Conservation (phyloP, 495 filamentous ascomycete species). For the Entonaema liquescens region DNA sequence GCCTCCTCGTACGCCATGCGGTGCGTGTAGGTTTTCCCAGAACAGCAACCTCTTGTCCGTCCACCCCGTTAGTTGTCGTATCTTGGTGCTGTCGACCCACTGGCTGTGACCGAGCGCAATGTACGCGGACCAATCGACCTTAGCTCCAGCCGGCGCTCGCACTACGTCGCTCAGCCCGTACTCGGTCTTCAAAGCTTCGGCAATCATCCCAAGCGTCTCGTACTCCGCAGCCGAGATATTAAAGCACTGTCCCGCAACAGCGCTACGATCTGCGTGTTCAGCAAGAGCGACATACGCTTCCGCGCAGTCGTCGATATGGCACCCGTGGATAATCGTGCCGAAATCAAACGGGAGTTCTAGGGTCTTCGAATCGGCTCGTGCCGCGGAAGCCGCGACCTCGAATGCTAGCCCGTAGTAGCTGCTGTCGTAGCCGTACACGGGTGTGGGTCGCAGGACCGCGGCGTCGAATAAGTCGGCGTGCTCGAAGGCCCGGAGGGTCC, state of each 20-base stretch:
- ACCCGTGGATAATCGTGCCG: constrained; percentile 51
- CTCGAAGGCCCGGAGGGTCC: constrained; percentile 42
- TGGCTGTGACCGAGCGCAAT: constrained; percentile 48
- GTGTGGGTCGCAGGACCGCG: constrained; percentile 50
- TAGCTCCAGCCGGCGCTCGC: neutral
- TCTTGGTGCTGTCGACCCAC: constrained; percentile 53
- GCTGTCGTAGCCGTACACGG: constrained; percentile 49
- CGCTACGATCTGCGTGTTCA: constrained; percentile 29
- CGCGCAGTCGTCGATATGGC: constrained; percentile 57
- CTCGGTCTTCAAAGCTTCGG: constrained; percentile 45
- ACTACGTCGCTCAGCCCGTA: constrained; percentile 47
- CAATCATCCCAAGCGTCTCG: constrained; percentile 50
- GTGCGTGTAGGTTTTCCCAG: constrained; percentile 48
- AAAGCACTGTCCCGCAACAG: constrained; percentile 49
- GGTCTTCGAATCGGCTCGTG: constrained; percentile 21
- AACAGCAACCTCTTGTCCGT: constrained; percentile 49
- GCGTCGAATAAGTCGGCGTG: constrained; percentile 50
- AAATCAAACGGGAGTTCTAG: constrained; percentile 43
- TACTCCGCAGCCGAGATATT: constrained; percentile 52
- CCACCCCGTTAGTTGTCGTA: constrained; percentile 53
- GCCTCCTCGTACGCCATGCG: constrained; percentile 54
- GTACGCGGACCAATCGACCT: constrained; percentile 13
- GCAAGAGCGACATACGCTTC: constrained; percentile 55
- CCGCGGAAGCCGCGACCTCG: constrained; percentile 33
- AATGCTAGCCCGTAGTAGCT: constrained; percentile 52